These are phyloP conservation scores for Lecanosticta acicola DNA, from an alignment of 2,329 filamentous ascomycete genomes.

Conservation along the genomic window DNA sequence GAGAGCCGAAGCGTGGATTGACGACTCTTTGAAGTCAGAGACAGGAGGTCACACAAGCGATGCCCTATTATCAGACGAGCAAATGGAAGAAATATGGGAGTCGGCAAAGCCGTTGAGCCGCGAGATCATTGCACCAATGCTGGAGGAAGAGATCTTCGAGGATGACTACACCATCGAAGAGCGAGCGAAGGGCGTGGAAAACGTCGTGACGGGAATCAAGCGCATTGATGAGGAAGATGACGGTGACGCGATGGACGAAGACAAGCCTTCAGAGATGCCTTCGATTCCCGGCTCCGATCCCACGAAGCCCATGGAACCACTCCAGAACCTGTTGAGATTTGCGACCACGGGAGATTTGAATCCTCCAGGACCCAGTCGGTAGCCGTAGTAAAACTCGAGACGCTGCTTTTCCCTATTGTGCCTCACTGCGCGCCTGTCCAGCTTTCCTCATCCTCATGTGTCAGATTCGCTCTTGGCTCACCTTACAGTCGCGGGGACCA, in stretches of 20 bases:
- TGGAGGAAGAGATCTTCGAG: conserved; percentile 14
- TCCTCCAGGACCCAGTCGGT: not conserved
- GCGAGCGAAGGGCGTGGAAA: conserved; percentile 58
- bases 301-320: conserved; percentile 24
- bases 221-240: conserved; percentile 47
- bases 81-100: conserved; percentile 57
- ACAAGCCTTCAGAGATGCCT: conserved; percentile 22
- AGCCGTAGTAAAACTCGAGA: not conserved
- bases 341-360: conserved; percentile 5
- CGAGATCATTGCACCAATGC: conserved; percentile 32
- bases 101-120: conserved; percentile 49
- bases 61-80: conserved; percentile 38
- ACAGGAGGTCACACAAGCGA: conserved; percentile 48
- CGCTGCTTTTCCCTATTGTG: not conserved
- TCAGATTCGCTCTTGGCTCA: not conserved
- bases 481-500: not conserved
- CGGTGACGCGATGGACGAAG: conserved; percentile 43
- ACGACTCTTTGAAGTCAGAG: conserved; percentile 35
- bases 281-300: conserved; percentile 8
- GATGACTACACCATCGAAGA: conserved; percentile 70
- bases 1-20: conserved; percentile 66
- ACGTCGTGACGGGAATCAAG: conserved; percentile 65
- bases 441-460: not conserved
- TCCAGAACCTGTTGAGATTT: conserved; percentile 25
- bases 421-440: no score